These are phyloP conservation scores for Amborella trichopoda DNA, from an alignment of 164 flowering plant species.

Conservation along the genomic window DNA sequence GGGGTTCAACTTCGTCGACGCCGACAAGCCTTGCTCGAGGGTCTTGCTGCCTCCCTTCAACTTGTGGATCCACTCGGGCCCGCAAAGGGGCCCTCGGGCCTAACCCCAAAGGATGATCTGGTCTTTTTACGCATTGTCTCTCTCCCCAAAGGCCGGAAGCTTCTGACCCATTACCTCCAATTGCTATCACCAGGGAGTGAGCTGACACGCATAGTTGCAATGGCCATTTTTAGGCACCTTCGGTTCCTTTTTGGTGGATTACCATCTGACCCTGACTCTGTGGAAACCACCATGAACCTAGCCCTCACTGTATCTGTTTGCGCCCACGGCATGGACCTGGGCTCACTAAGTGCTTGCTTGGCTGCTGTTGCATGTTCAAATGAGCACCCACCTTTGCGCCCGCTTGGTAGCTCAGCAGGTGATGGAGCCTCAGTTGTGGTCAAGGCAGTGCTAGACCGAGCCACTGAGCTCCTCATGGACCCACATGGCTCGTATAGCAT, in stretches of 20 bases:
- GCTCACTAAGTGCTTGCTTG: constrained; percentile 56
- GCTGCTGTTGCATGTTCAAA: constrained; percentile 64
- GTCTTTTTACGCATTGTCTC: constrained; percentile 44
- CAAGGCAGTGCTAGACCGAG: constrained; percentile 44
- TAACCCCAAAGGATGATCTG: constrained; percentile 35
- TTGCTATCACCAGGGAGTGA: constrained; percentile 38
- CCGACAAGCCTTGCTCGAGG: constrained; percentile 36
- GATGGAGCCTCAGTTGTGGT: constrained; percentile 45
- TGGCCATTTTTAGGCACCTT: constrained; percentile 60
- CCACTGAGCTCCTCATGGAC: constrained; percentile 32
- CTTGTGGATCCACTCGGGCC: constrained; percentile 40
- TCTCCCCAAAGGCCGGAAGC: constrained; percentile 52
- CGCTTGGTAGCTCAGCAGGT: constrained; percentile 50
- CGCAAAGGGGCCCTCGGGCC: not conserved
- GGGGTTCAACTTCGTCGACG: constrained; percentile 32
- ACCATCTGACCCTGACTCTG: constrained; percentile 31
- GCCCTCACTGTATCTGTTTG: constrained; percentile 30
- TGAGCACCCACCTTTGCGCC: constrained; percentile 69
- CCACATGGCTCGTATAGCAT: constrained; percentile 23
- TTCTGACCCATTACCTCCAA: constrained; percentile 38
- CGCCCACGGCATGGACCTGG: constrained; percentile 45
- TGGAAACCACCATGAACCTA: constrained; percentile 28
- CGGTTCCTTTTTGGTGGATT: constrained; percentile 51
- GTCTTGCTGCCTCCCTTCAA: constrained; percentile 42
- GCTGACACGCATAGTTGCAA: constrained; percentile 44